Conservation (phyloP, 2,329 filamentous ascomycete genomes). For the Scedosporium apiospermum region DNA sequence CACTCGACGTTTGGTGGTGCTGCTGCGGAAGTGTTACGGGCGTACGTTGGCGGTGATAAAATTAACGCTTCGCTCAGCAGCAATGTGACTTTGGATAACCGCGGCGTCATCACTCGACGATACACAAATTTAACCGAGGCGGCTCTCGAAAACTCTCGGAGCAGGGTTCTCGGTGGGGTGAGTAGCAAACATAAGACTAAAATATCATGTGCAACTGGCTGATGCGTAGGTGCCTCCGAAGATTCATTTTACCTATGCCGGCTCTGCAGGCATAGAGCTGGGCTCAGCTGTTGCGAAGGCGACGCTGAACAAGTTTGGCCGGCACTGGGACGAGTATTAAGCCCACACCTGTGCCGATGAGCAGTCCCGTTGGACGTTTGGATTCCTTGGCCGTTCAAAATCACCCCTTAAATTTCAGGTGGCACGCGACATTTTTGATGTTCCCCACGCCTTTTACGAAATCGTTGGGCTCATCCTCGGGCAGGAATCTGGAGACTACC, state of each 20-base stretch:
- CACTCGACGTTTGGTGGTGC: constrained; percentile 10
- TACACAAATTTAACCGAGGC: constrained; percentile 8
- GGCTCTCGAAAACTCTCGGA: constrained; percentile 6
- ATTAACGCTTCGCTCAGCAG: constrained; percentile 8
- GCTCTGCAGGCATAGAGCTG: neutral
- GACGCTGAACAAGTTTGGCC: neutral
- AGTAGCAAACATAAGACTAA: neutral
- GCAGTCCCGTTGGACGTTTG: too few species aligned
- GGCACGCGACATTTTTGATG: too few species aligned
- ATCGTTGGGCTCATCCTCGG: too few species aligned
- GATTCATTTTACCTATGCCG: constrained; percentile 4
- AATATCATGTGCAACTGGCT: too few species aligned
- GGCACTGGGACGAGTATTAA: neutral
- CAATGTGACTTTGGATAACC: constrained; percentile 9
- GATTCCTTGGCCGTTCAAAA: too few species aligned
- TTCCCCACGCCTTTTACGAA: too few species aligned
- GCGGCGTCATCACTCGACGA: constrained; percentile 10
- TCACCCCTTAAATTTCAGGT: too few species aligned
- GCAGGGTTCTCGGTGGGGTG: constrained; percentile 3
- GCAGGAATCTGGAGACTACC: too few species aligned
- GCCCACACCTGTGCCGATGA: neutral
- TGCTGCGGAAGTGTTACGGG: constrained; percentile 6
- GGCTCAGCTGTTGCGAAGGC: constrained; percentile 1
- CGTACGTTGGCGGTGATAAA: constrained; percentile 8
- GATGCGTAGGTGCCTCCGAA: neutral